A percentile compares a stretch with the other conserved stretches of the same genome.
phyloP scores from a whole-genome alignment of 306 rosid genomes.

The Adenanthera pavonina region DNA sequence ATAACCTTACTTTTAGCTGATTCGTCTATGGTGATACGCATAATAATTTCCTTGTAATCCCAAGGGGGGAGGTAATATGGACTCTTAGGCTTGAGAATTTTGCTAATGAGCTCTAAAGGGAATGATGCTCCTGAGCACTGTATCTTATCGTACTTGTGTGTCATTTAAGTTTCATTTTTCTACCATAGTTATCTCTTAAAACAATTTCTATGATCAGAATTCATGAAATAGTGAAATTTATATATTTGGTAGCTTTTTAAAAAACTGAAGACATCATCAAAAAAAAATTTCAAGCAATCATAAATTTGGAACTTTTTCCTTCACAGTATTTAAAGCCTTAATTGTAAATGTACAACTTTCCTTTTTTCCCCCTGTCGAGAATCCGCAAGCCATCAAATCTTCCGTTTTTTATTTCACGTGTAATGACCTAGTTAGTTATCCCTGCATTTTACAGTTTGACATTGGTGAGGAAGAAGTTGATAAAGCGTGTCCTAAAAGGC shows the following conservation, averaged over 20 bases:
- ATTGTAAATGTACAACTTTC: not conserved
- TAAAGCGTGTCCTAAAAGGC: constrained; percentile 76
- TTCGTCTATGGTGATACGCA: not conserved
- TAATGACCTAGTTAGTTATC: constrained; percentile 9
- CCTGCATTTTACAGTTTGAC: constrained; percentile 65
- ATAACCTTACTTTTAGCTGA: constrained; percentile 15
- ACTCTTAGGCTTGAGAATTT: not conserved
- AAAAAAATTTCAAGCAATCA: too few relatives aligned
- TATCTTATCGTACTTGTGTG: not conserved
- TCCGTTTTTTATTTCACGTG: not conserved
- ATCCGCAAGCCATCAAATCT: constrained; percentile 10
- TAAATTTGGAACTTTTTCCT: too few relatives aligned
- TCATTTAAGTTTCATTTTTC: not conserved
- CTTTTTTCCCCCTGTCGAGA: not conserved
- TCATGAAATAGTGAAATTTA: too few relatives aligned
- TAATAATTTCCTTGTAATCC: not conserved
- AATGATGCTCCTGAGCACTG: not conserved
- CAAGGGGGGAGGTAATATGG: not conserved
- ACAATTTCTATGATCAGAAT: too few relatives aligned
- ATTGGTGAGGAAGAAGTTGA: constrained; percentile 52
- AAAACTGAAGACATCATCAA: too few relatives aligned
- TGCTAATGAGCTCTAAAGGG: not conserved
- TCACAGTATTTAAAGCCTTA: not conserved
- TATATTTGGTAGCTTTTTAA: too few relatives aligned
- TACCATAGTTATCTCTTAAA: not conserved